A percentile compares a stretch with the other conserved stretches of the same genome.
These are phyloP conservation scores for Prunus campanulata DNA, from an alignment of 306 rosid genomes.

Conservation along the genomic window DNA sequence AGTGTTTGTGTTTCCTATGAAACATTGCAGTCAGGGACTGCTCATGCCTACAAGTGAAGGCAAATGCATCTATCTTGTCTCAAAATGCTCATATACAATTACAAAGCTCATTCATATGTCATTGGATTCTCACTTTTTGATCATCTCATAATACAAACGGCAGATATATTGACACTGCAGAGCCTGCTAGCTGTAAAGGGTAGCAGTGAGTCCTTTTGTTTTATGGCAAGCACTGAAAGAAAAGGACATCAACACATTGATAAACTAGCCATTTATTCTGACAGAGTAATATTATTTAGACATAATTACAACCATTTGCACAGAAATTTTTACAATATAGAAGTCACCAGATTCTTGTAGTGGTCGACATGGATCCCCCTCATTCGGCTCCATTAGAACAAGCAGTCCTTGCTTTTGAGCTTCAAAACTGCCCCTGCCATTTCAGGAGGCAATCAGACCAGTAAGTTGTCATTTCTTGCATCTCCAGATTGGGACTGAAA, in stretches of 20 bases:
- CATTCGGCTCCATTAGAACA: neutral
- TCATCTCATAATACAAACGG: neutral
- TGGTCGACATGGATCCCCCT: constrained; percentile 1
- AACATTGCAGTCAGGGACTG: neutral
- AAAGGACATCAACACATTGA: constrained; percentile 6
- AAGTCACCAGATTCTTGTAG: neutral
- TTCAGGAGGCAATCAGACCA: neutral
- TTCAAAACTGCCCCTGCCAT: neutral
- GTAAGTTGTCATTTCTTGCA: neutral
- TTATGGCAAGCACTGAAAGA: neutral
- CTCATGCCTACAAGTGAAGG: constrained; percentile 4
- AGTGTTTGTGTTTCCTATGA: neutral
- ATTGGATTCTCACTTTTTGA: neutral
- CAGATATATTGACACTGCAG: neutral
- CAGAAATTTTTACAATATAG: constrained; percentile 6
- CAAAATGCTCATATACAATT: too few species aligned
- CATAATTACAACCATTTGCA: constrained; percentile 28
- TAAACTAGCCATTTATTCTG: constrained; percentile 15
- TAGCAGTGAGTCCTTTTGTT: neutral
- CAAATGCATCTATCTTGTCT: neutral
- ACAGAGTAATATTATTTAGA: neutral
- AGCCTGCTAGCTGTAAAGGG: neutral
- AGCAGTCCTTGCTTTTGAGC: neutral
- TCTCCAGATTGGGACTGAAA: constrained; percentile 4
- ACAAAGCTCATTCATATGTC: neutral